These are phyloP conservation scores for Mycena latifolia DNA, from an alignment of 768 basidiomycete species.

Conservation along the genomic window DNA sequence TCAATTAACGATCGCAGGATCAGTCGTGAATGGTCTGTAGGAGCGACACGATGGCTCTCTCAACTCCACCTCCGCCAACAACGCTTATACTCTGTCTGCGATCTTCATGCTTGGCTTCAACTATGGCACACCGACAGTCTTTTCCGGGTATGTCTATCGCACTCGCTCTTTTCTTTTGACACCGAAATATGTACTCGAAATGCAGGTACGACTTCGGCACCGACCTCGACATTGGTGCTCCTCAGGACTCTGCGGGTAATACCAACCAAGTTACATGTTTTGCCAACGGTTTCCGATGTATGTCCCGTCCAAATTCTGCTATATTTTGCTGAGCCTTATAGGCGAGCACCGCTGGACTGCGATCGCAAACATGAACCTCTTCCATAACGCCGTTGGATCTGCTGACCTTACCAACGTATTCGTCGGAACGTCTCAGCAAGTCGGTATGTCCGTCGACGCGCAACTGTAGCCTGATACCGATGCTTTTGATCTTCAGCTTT, in stretches of 20 bases:
- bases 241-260: neutral
- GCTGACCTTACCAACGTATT: slow-evolving; percentile 30
- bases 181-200: neutral
- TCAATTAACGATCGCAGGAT: too few species aligned
- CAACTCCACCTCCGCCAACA: slow-evolving; percentile 53
- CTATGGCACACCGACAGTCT: slow-evolving; percentile 57
- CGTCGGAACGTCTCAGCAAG: slow-evolving; percentile 40
- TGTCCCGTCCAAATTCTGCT: neutral
- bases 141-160: slow-evolving; percentile 50
- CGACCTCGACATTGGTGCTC: neutral
- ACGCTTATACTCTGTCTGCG: slow-evolving; percentile 54
- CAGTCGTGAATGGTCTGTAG: slow-evolving; percentile 1
- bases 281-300: neutral
- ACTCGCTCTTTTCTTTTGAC: neutral
- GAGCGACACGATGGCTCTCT: slow-evolving; percentile 54
- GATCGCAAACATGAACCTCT: slow-evolving; percentile 32
- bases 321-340: neutral
- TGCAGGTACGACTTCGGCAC: neutral
- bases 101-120: slow-evolving; percentile 59
- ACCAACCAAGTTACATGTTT: neutral
- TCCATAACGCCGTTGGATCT: slow-evolving; percentile 35
- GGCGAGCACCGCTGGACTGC: slow-evolving; percentile 28
- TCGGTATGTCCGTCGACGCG: slow-evolving; percentile 41
- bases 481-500: slow-evolving; percentile 1
- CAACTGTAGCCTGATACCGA: neutral